A percentile compares a stretch with the other conserved stretches of the same genome.
These are phyloP conservation scores for Phycomyces nitens DNA, from an alignment of 192 early-diverging fungal genomes.

Conservation along the genomic window DNA sequence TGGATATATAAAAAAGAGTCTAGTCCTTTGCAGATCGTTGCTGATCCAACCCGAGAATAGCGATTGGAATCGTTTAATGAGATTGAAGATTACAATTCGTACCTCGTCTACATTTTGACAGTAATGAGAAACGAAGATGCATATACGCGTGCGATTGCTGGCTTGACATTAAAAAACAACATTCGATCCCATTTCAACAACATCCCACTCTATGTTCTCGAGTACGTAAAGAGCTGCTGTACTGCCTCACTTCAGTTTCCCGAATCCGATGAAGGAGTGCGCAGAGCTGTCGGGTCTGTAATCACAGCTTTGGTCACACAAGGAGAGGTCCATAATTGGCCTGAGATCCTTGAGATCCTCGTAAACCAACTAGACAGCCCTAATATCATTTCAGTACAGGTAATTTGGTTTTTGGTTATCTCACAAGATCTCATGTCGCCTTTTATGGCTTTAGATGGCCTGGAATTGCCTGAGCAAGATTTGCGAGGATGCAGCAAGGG, in stretches of 20 bases:
- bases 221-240: slow-evolving; percentile 10
- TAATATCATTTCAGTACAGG: slow-evolving; percentile 76
- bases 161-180: slow-evolving; percentile 78
- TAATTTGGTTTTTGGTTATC: slow-evolving; percentile 44
- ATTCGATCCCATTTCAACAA: slow-evolving; percentile 53
- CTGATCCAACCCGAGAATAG: slow-evolving; percentile 37
- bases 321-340: slow-evolving; percentile 70
- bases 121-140: slow-evolving; percentile 60
- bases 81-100: slow-evolving; percentile 87
- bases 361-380: slow-evolving; percentile 68
- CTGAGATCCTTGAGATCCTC: slow-evolving; percentile 70
- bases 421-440: neutral
- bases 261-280: slow-evolving; percentile 68
- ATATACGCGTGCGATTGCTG: slow-evolving; percentile 78
- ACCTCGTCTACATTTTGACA: slow-evolving; percentile 84
- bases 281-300: slow-evolving; percentile 77
- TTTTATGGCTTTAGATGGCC: slow-evolving; percentile 52
- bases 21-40: slow-evolving; percentile 2
- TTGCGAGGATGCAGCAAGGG: slow-evolving; percentile 86
- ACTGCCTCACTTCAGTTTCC: slow-evolving; percentile 36
- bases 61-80: slow-evolving; percentile 70
- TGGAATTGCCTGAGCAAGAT: slow-evolving; percentile 88
- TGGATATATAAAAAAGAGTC: neutral
- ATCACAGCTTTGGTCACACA: slow-evolving; percentile 81
- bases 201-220: slow-evolving; percentile 48